Conservation (phyloP, 1,284 basidiomycete genomes). For the Takashimella tepidaria region DNA sequence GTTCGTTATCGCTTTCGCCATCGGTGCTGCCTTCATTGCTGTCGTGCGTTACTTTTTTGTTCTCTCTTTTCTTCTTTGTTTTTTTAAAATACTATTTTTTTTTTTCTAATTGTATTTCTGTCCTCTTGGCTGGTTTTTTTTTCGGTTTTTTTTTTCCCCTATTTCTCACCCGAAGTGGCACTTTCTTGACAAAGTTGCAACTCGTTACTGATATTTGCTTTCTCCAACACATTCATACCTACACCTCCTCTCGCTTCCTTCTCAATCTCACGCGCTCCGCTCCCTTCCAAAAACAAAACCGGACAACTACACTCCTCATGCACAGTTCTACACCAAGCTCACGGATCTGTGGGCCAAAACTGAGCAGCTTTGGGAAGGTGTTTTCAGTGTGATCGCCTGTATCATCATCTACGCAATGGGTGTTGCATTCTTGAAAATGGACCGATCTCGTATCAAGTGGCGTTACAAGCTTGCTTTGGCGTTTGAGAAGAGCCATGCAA, state of each 20-base stretch:
- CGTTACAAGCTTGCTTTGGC: slow-evolving; percentile 75
- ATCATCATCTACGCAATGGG: slow-evolving; percentile 80
- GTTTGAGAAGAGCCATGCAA: slow-evolving; percentile 54
- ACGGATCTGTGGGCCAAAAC: slow-evolving; percentile 52
- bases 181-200: too few species aligned
- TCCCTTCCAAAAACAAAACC: too few species aligned
- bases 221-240: not conserved
- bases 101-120: not conserved
- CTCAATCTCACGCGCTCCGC: not conserved
- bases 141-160: too few species aligned
- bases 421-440: slow-evolving; percentile 61
- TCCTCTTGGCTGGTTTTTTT: not conserved
- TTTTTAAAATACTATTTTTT: not conserved
- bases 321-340: slow-evolving; percentile 52
- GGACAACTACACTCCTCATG: not conserved
- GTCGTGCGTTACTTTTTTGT: slow-evolving; percentile 45
- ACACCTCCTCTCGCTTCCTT: too few species aligned
- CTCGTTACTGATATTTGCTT: not conserved
- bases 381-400: slow-evolving; percentile 73
- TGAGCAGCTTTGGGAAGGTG: slow-evolving; percentile 55
- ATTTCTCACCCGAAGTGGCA: not conserved
- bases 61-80: not conserved
- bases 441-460: slow-evolving; percentile 78
- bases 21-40: slow-evolving; percentile 55
- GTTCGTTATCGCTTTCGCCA: slow-evolving; percentile 67